A percentile compares a stretch with the other conserved stretches of the same genome.
Conservation (phyloP, 2,329 filamentous ascomycete species). For the Orbilia ellipsospora region DNA sequence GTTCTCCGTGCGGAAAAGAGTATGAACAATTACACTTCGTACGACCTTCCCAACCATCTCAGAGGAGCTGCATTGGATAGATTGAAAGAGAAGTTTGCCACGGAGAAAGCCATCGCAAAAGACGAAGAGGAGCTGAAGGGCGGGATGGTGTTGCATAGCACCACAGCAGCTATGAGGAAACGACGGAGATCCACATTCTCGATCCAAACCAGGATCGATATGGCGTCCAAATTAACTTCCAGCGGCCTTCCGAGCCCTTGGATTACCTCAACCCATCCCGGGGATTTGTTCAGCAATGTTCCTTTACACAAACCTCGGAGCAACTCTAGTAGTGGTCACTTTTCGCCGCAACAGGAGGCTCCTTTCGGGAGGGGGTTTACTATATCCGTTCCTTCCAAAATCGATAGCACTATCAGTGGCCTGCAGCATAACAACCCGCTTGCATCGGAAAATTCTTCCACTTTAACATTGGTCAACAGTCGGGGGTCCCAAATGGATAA, state of each 20-base stretch:
- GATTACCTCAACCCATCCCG: slow-evolving; percentile 43
- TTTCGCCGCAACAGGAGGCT: slow-evolving; percentile 35
- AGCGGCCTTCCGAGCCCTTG: slow-evolving; percentile 39
- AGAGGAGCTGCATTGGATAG: slow-evolving; percentile 83
- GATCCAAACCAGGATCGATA: slow-evolving; percentile 74
- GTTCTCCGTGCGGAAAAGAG: slow-evolving; percentile 91
- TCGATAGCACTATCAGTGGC: slow-evolving; percentile 28
- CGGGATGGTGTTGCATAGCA: slow-evolving; percentile 94
- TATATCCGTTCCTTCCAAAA: slow-evolving; percentile 14
- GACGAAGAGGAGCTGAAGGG: slow-evolving; percentile 81
- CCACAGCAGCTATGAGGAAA: slow-evolving; percentile 68
- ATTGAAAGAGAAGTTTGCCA: slow-evolving; percentile 90
- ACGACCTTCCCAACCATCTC: slow-evolving; percentile 89
- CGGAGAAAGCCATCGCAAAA: slow-evolving; percentile 83
- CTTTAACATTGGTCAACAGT: slow-evolving; percentile 43
- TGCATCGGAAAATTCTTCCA: slow-evolving; percentile 18
- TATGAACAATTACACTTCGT: slow-evolving; percentile 92
- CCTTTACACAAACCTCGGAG: slow-evolving; percentile 41
- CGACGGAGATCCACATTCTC: slow-evolving; percentile 71
- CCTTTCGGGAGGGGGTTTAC: slow-evolving; percentile 28
- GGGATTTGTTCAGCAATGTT: slow-evolving; percentile 50
- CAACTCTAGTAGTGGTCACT: slow-evolving; percentile 35
- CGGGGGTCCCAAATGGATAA: slow-evolving; percentile 31
- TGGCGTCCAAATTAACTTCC: slow-evolving; percentile 31
- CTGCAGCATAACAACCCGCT: not conserved